Evolutionary conservation across 2,329 filamentous ascomycete genomes (phyloP), one percentile per base, ranked within the genome.

Genomic region (Penicillium sp.): DNA sequence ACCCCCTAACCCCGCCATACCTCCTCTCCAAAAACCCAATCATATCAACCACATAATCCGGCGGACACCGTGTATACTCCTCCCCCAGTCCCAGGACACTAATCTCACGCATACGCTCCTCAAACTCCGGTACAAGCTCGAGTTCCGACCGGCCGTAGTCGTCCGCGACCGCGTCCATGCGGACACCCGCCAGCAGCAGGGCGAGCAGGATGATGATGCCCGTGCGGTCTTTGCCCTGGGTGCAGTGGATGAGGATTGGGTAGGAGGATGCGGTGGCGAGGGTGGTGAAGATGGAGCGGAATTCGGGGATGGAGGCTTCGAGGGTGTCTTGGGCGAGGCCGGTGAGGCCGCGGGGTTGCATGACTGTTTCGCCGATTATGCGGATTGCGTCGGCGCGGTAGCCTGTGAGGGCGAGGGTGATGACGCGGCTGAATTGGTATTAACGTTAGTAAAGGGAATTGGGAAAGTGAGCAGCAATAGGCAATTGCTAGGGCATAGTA

Each of bases 171-270:
- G 86, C 88, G 0, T 81, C 72, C 1, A 80, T 59, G 0, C 86
- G 84, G 1, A 90, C 72, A 3, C 64, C 65, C 2, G 90, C 79
- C 11, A 90, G 77, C 68, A 94, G 81, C 20, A 96, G 77, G 0
- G 89, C 75, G 4, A 96, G 78, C 42, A 89, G 79, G 5, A 91
- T 80, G 11, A 90, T 80, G 12, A 96, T 78, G 0, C 92, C 92
- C 1, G 87, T 92, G 2, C 92, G 85, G 71, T 96, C 92, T 73
- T 96, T 96, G 59, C 92, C 92, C 69, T 96, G 91, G 0, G 92
- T 95, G 75, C 92, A 96, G 75, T 96, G 91, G 2, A 95, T 78
- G 7, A 96, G 72, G 0, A 88, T 75, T 0, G 92, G 91, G 63
- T 87, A 86, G 15, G 81, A 81, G 0, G 73, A 66, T 2, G 79